phyloP scores from a whole-genome alignment of 2,329 filamentous ascomycete genomes.

The Fusarium brachygibbosum region DNA sequence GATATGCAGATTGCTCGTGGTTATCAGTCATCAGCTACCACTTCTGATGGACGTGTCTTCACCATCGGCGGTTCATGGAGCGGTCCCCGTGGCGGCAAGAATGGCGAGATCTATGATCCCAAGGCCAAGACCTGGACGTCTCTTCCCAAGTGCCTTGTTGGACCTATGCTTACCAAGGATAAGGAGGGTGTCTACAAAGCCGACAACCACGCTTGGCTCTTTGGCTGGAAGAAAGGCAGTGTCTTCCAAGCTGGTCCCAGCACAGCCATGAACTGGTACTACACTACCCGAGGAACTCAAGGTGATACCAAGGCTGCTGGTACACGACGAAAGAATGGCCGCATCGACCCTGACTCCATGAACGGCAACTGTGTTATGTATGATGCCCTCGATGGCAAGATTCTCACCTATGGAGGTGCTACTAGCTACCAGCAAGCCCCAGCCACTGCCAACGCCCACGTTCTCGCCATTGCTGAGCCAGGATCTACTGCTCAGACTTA shows the following conservation, averaged over 20 bases:
- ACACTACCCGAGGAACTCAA: constrained; percentile 49
- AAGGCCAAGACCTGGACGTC: constrained; percentile 26
- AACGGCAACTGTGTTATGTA: constrained; percentile 69
- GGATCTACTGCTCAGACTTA: constrained; percentile 20
- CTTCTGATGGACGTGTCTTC: constrained; percentile 38
- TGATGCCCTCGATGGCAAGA: constrained; percentile 69
- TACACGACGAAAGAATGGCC: constrained; percentile 49
- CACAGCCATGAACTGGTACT: constrained; percentile 69
- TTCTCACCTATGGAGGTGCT: constrained; percentile 66
- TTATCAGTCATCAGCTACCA: constrained; percentile 38
- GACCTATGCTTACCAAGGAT: constrained; percentile 61
- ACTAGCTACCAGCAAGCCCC: constrained; percentile 58
- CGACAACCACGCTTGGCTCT: constrained; percentile 51
- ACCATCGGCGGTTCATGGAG: constrained; percentile 44
- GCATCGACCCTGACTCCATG: constrained; percentile 64
- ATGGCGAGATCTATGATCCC: constrained; percentile 42
- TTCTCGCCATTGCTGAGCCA: constrained; percentile 61
- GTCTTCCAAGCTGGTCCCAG: constrained; percentile 69
- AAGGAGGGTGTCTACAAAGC: constrained; percentile 59
- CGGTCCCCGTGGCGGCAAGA: constrained; percentile 31
- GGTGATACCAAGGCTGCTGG: constrained; percentile 46
- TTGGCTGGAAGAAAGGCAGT: constrained; percentile 59
- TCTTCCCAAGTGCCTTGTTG: constrained; percentile 55
- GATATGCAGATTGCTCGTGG: constrained; percentile 39
- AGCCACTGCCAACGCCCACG: constrained; percentile 60